Evolutionary conservation across 2,329 filamentous ascomycete species (phyloP).

Genomic region (Onygenales sp.): DNA sequence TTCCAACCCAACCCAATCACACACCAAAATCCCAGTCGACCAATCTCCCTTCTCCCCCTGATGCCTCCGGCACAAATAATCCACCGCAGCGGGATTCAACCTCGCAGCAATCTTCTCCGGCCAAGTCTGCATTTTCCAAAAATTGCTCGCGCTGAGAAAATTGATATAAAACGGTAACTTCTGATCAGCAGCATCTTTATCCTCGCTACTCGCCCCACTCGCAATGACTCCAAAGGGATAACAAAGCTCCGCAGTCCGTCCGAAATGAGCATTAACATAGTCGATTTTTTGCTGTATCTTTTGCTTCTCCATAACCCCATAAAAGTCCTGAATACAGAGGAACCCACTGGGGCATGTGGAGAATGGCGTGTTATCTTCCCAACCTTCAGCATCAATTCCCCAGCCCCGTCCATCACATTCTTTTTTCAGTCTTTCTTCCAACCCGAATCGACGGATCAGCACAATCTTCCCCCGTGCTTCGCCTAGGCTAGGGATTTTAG

Average conservation of each 20-base stretch:
- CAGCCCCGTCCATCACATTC: conserved; percentile 43
- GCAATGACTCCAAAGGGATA: conserved; percentile 28
- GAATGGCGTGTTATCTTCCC: conserved; percentile 84
- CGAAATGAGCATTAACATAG: conserved; percentile 64
- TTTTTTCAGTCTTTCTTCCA: conserved; percentile 42
- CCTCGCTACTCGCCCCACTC: conserved; percentile 1
- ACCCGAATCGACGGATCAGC: conserved; percentile 67
- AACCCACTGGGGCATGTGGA: conserved; percentile 59
- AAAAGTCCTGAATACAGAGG: conserved; percentile 88
- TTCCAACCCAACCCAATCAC: conserved; percentile 80
- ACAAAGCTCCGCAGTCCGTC: conserved; percentile 52
- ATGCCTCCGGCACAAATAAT: conserved; percentile 49
- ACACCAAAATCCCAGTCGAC: conserved; percentile 78
- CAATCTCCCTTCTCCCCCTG: conserved; percentile 54
- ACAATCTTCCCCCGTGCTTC: conserved; percentile 75
- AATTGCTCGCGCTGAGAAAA: conserved; percentile 84
- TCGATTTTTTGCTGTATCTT: conserved; percentile 75
- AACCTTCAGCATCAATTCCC: conserved; percentile 53
- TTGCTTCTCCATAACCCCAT: conserved; percentile 66
- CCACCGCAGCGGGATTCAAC: conserved; percentile 67
- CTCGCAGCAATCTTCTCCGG: conserved; percentile 82
- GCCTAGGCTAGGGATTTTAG: conserved; percentile 67
- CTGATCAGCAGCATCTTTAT: conserved; percentile 33
- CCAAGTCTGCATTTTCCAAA: conserved; percentile 88
- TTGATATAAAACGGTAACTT: conserved; percentile 70